Base-by-base conservation (phyloP, 108 stramenopile species). In the Cyclotella cryptica region DNA sequence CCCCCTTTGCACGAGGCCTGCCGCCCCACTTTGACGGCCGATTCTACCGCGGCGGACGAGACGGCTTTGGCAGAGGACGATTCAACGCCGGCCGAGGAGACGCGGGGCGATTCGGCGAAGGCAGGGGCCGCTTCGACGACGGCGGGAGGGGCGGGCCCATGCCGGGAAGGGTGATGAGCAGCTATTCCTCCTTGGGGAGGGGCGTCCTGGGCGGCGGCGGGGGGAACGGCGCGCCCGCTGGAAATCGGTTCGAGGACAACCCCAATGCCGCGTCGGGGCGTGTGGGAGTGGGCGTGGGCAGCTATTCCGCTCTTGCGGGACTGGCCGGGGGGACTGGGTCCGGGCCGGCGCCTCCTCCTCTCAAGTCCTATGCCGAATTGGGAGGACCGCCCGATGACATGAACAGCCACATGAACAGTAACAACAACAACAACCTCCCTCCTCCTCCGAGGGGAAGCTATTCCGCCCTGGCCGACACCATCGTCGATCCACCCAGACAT, bases 161-260 rank as follows among this genome's bases (percentile, higher is more conserved):
- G 60, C 14, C 15, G 13, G 30, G 19, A 13, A 29, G 30, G 12
- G 30, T 39, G 1, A 65, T 65, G 64, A 72, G 72, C 59, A 71
- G 74, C 26, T 75, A 75, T 45, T 53, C 74, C 13, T 46, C 45
- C 57, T 66, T 75, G 74, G 74, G 74, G n/a, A 65, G 73, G 53
- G 53, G 51, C 18, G 54, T 55, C 19, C 53, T 63, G 53, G 53
- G 51, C 2, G 54, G 26, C 15, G n/a, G 43, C 45, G 54, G 26
- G 13, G n/a, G 43, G 27, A 18, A 45, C 18, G 17, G 15, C 17
- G 41, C 60, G 1, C 24, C 60, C 15, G 60, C 28, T 3, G 43
- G 42, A 1, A 30, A n/a, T 39, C 29, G 60, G 35, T 61, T 39
- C 30, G 59, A 61, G 10, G 46, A 61, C 3, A 22, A 47, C 19